These are phyloP conservation scores for Myxozyma geophila DNA, from an alignment of 805 yeast species.

Conservation along the genomic window DNA sequence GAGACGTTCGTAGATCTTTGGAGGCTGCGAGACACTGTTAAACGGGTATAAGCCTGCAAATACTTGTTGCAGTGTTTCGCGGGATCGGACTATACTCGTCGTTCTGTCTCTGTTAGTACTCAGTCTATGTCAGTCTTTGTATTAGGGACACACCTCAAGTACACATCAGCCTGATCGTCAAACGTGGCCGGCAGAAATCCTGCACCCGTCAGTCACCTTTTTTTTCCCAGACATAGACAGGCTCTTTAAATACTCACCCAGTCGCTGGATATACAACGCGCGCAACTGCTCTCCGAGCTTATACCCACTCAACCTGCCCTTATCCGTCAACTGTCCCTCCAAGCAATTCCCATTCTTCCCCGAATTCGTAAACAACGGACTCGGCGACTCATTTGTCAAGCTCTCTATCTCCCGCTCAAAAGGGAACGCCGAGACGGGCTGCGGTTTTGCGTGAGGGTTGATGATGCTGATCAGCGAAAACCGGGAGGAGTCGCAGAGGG, in stretches of 20 bases:
- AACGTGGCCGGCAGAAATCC: slow-evolving; percentile 30
- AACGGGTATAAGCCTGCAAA: slow-evolving; percentile 36
- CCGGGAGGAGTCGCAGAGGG: slow-evolving; percentile 31
- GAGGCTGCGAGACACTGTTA: slow-evolving; percentile 16
- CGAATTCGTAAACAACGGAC: slow-evolving; percentile 20
- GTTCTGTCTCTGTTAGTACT: slow-evolving; percentile 6
- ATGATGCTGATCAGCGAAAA: slow-evolving; percentile 30
- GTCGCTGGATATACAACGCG: slow-evolving; percentile 32
- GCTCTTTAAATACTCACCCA: slow-evolving; percentile 3
- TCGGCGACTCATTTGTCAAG: slow-evolving; percentile 12
- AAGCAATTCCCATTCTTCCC: slow-evolving; percentile 25
- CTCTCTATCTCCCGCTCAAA: slow-evolving; percentile 36
- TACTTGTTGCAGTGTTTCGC: slow-evolving; percentile 36
- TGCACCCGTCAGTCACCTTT: neutral
- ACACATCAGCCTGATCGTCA: slow-evolving; percentile 21
- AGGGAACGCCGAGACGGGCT: slow-evolving; percentile 23
- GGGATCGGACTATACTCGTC: slow-evolving; percentile 34
- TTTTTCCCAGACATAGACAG: neutral
- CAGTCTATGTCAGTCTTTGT: neutral
- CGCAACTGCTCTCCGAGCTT: slow-evolving; percentile 33
- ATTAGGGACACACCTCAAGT: slow-evolving; percentile 18
- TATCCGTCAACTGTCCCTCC: slow-evolving; percentile 36
- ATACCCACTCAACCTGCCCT: slow-evolving; percentile 31
- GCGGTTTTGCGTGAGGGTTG: slow-evolving; percentile 17
- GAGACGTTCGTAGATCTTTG: slow-evolving; percentile 32